Evolutionary conservation across 441 rosid genomes (phyloP), one percentile per base, ranked within the genome.

Genomic region (Capsella rubella): DNA sequence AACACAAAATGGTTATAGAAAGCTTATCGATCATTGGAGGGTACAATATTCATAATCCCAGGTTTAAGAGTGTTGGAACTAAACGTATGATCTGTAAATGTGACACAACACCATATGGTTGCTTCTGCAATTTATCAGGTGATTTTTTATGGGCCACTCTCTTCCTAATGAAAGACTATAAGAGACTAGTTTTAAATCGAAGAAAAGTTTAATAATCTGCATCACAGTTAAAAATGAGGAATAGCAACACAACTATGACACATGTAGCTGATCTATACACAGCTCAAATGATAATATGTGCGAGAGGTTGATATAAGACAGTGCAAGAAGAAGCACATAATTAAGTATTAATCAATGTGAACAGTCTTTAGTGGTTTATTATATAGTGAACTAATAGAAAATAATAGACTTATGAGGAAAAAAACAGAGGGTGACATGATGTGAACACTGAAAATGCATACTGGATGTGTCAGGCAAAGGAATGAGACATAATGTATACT

Each of bases 401-500:
- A 40, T 1, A 4, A 43, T 2, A 14, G 5, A 1, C 16, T 45
- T 45, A 2, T 6, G 18, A 14, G 50, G 50, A 2, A 46, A 10
- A 46, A 28, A 46, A 28, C 31, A 34, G 43, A 50, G 69, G 14
- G 11, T 14, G 40, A 37, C 55, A 57, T 46, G 32, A 50, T 52
- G 67, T 58, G 28, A 47, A 47, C 39, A 69, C 25, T 21, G 25
- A 21, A 21, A 21, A 21, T 34, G 65, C 7, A 34, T 69, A 14
- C 21, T 1, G 8, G 3, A 6, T 39, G 5, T 45, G n/a, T 18
- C 43, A 55, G 18, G 28, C 0, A 62, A 56, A 56, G 5, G 5
- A 64, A 53, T 29, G 25, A 42, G 45, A 28, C 2, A 69, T 10
- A 4, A 10, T 46, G 71, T 13, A 28, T 64, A 82, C 97, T 85